Evolutionary conservation across 2,329 filamentous ascomycete genomes (phyloP), one percentile per base, ranked within the genome.

Genomic region (Coniochaeta sp.): DNA sequence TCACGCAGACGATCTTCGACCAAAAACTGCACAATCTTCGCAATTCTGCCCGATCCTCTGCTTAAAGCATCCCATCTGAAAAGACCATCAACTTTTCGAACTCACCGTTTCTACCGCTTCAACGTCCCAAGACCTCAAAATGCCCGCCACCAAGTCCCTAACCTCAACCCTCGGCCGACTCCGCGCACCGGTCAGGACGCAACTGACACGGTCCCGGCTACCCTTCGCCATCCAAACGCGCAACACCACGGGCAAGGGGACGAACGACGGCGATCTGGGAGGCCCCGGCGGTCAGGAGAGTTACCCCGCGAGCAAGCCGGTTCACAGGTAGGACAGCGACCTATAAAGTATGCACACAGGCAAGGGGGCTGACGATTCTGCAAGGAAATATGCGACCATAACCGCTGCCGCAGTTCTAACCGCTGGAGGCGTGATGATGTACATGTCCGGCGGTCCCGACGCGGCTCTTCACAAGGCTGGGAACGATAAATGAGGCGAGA

Each of bases 111-210:
- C n/a, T n/a, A n/a, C n/a, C n/a, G n/a, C n/a, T n/a, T n/a, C n/a
- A n/a, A n/a, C n/a, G n/a, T n/a, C n/a, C n/a, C n/a, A n/a, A 5
- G 3, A 40, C 38, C 26, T 9, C 45, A 30, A 16, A 10, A 48
- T 48, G 45, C 45, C 45, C 10, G 20, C 45, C 45, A 48, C 45
- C 10, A 48, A 31, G 28, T 22, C 45, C n/a, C 27, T 48, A n/a
- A 31, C 45, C 9, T 28, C 45, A 22, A 48, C 8, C 20, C 45
- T 48, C 27, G 27, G 45, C 28, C 9, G 45, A 16, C 24, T 48
- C 26, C 45, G 45, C 45, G 18, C 45, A 6, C 45, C 45, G 8
- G 26, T 30, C 45, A 14, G 16, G 20, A 31, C 45, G 8, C n/a
- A 18, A 14, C 10, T 42, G 18, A 42, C 20, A 13, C 20, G 20